Evolutionary conservation across 176 grass and related monocot genomes (phyloP).

Genomic region (Aegilops tauschii): DNA sequence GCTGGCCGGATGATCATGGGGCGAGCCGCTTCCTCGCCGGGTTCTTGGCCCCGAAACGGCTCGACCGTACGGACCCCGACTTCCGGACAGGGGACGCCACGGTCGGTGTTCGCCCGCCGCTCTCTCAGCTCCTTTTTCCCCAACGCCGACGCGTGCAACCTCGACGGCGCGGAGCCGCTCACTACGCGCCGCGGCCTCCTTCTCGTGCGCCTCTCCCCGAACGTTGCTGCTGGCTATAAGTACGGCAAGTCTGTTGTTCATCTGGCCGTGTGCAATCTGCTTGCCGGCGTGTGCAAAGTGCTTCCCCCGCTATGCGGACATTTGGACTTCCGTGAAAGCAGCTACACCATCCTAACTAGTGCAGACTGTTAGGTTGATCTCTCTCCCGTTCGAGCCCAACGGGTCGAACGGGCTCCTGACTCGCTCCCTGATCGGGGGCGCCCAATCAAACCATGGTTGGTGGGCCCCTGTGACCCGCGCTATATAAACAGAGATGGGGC

Average conservation of each 20-base stretch:
- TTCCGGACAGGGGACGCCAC: neutral
- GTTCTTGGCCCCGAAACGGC: neutral
- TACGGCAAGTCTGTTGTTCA: neutral
- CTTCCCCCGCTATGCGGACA: neutral
- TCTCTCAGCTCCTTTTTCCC: neutral
- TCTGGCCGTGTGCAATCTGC: neutral
- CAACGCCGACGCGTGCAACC: neutral
- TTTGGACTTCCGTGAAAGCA: neutral
- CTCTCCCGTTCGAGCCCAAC: too few species aligned
- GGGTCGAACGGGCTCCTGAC: too few species aligned
- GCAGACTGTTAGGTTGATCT: neutral
- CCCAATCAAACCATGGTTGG: too few species aligned
- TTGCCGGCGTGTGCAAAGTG: neutral
- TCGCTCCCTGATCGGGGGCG: too few species aligned
- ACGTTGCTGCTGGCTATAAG: neutral
- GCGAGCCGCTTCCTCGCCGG: neutral
- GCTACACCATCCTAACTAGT: neutral
- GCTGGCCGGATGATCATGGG: neutral
- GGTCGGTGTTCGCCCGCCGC: neutral
- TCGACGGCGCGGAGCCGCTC: neutral
- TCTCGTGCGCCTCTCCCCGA: neutral
- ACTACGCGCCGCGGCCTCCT: neutral
- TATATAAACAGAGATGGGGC: too few species aligned
- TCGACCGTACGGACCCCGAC: neutral
- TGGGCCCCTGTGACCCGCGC: too few species aligned